A percentile compares a stretch with the other conserved stretches of the same genome.
Evolutionary conservation across 1,284 basidiomycete genomes (phyloP).

Genomic region (Apiotrichum sp.): DNA sequence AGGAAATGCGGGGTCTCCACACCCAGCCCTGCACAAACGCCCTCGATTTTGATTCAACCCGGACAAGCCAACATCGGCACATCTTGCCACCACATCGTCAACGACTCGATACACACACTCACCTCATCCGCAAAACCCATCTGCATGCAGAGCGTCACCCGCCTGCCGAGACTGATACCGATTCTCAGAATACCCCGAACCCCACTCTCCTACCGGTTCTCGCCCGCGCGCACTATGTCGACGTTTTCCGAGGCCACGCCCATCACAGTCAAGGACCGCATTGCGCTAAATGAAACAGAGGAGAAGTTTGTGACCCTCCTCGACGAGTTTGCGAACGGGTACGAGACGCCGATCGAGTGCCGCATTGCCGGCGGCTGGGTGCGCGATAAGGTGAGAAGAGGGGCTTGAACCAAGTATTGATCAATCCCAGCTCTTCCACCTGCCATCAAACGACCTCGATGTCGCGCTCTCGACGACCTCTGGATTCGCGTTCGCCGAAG

Average conservation of each 20-base stretch:
- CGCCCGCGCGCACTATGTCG: constrained; percentile 5
- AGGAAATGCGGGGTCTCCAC: not conserved
- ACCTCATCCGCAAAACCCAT: constrained; percentile 3
- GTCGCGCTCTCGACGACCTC: constrained; percentile 85
- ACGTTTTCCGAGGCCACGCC: not conserved
- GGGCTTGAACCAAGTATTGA: constrained; percentile 23
- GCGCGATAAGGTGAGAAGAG: constrained; percentile 73
- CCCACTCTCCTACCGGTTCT: constrained; percentile 19
- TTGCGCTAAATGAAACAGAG: constrained; percentile 23
- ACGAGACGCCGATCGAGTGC: constrained; percentile 55
- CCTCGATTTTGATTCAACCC: too few species aligned
- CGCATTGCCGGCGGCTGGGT: constrained; percentile 96
- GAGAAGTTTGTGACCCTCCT: constrained; percentile 35
- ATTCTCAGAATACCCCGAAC: constrained; percentile 21
- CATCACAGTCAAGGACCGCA: constrained; percentile 5
- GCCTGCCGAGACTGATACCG: constrained; percentile 10
- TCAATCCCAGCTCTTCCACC: constrained; percentile 64
- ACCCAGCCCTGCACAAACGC: too few species aligned
- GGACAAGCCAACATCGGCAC: too few species aligned
- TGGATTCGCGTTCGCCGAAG: constrained; percentile 80
- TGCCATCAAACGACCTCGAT: constrained; percentile 87
- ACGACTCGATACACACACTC: too few species aligned
- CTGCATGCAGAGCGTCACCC: constrained; percentile 1
- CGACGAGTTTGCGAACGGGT: constrained; percentile 34
- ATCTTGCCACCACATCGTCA: too few species aligned